phyloP scores from a whole-genome alignment of 2,329 filamentous ascomycete species.

The Claviceps citrina region DNA sequence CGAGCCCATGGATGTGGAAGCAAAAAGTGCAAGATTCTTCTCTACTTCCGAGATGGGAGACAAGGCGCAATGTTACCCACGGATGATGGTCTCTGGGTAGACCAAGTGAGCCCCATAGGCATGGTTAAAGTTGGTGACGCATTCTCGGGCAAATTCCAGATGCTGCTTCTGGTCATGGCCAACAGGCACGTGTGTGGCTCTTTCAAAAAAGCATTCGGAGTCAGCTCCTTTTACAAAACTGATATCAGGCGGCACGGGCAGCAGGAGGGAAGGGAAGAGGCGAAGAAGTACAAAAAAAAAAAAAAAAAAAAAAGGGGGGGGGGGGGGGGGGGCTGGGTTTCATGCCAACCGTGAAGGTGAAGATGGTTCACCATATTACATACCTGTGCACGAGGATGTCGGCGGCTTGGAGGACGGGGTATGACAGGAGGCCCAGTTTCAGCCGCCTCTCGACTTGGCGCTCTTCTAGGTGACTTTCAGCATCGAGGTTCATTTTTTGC shows the following conservation, averaged over 20 bases:
- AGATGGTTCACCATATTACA: no score
- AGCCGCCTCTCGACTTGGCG: constrained; percentile 42
- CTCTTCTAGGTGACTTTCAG: constrained; percentile 43
- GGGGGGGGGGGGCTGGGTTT: no score
- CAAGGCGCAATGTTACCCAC: no score
- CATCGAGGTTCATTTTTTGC: constrained; percentile 57
- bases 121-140: constrained; percentile 76
- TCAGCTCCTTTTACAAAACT: no score
- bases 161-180: constrained; percentile 93
- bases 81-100: constrained; percentile 54
- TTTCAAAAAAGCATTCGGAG: constrained; percentile 15
- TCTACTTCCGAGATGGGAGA: no score
- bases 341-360: no score
- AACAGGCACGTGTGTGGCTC: constrained; percentile 86
- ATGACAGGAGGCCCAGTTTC: constrained; percentile 85
- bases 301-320: no score
- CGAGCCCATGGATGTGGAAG: no score
- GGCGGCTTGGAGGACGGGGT: constrained; percentile 87
- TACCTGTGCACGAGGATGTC: constrained; percentile 79
- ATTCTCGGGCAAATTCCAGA: constrained; percentile 79
- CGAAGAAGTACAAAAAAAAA: no score
- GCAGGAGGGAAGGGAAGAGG: no score
- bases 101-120: constrained; percentile 49
- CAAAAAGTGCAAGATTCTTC: no score
- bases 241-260: no score